phyloP scores from a whole-genome alignment of 208 protist species.

The Phytomonas sp. region DNA sequence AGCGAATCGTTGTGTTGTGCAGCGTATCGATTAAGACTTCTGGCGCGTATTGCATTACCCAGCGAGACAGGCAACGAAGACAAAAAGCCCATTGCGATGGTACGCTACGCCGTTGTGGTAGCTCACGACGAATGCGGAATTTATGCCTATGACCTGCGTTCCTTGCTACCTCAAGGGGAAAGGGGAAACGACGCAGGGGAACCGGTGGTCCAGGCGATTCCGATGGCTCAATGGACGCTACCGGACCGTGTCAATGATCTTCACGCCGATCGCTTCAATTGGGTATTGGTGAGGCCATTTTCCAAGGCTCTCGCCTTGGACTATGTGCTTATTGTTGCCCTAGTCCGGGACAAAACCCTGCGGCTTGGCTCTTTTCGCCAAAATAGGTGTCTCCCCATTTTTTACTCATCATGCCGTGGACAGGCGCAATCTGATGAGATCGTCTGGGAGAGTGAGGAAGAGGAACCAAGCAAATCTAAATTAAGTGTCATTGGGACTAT shows the following conservation, averaged over 20 bases:
- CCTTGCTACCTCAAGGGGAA: slow-evolving; percentile 29
- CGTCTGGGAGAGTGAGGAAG: background rate
- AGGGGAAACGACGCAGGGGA: slow-evolving; percentile 10
- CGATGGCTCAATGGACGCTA: slow-evolving; percentile 49
- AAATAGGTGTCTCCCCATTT: slow-evolving; percentile 10
- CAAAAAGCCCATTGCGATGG: slow-evolving; percentile 76
- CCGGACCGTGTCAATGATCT: slow-evolving; percentile 71
- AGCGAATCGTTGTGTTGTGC: background rate
- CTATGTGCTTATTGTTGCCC: slow-evolving; percentile 47
- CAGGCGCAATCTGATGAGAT: background rate
- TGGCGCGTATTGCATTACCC: slow-evolving; percentile 49
- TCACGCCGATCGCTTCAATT: slow-evolving; percentile 44
- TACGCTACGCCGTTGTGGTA: slow-evolving; percentile 44
- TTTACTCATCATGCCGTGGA: background rate
- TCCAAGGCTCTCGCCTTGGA: slow-evolving; percentile 29
- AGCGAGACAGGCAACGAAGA: slow-evolving; percentile 60
- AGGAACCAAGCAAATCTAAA: background rate
- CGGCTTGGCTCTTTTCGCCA: slow-evolving; percentile 43
- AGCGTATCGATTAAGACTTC: slow-evolving; percentile 22
- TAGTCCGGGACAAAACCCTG: slow-evolving; percentile 74
- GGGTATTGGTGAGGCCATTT: slow-evolving; percentile 30
- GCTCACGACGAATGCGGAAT: slow-evolving; percentile 67
- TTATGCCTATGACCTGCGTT: slow-evolving; percentile 32
- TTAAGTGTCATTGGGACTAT: slow-evolving; percentile 1
- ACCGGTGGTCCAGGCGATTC: slow-evolving; percentile 6